Conservation (phyloP, 1,284 basidiomycete species). For the Clitocybe nebularis region DNA sequence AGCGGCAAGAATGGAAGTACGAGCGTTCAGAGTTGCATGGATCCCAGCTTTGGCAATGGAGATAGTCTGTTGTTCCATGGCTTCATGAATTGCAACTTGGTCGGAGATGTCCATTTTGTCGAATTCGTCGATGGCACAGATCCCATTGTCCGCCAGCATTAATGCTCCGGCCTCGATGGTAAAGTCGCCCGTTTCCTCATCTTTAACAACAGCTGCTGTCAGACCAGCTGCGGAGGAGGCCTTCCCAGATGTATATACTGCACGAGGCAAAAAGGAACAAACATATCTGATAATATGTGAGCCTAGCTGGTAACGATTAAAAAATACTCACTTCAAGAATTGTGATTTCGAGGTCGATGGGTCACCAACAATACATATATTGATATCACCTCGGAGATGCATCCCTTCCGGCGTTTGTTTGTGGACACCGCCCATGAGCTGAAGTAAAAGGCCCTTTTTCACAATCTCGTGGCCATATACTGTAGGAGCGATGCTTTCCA, state of each 20-base stretch:
- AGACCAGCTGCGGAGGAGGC: slow-evolving; percentile 98
- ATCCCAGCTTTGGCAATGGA: slow-evolving; percentile 99
- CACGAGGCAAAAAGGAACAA: slow-evolving; percentile 97
- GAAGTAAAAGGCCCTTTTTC: slow-evolving; percentile 96
- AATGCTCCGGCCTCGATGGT: slow-evolving; percentile 98
- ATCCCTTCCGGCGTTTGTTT: slow-evolving; percentile 97
- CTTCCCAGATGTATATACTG: slow-evolving; percentile 98
- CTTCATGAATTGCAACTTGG: slow-evolving; percentile 99
- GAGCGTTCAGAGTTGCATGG: slow-evolving; percentile 96
- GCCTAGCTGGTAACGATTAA: too few species aligned
- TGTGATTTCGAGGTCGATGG: slow-evolving; percentile 97
- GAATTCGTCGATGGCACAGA: slow-evolving; percentile 99
- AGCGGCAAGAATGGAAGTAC: slow-evolving; percentile 96
- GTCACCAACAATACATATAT: slow-evolving; percentile 98
- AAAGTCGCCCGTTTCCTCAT: slow-evolving; percentile 99
- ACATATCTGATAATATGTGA: slow-evolving; percentile 76
- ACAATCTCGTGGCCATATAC: slow-evolving; percentile 99
- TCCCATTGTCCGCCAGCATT: slow-evolving; percentile 99
- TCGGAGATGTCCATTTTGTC: slow-evolving; percentile 99
- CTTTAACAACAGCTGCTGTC: slow-evolving; percentile 96
- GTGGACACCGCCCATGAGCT: slow-evolving; percentile 99
- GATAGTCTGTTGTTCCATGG: slow-evolving; percentile 99
- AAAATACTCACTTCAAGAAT: slow-evolving; percentile 84
- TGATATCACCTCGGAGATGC: slow-evolving; percentile 95
- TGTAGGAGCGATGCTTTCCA: slow-evolving; percentile 94